A percentile compares a stretch with the other conserved stretches of the same genome.
Evolutionary conservation across 306 rosid species (phyloP).

Genomic region (Styphnolobium japonicum): DNA sequence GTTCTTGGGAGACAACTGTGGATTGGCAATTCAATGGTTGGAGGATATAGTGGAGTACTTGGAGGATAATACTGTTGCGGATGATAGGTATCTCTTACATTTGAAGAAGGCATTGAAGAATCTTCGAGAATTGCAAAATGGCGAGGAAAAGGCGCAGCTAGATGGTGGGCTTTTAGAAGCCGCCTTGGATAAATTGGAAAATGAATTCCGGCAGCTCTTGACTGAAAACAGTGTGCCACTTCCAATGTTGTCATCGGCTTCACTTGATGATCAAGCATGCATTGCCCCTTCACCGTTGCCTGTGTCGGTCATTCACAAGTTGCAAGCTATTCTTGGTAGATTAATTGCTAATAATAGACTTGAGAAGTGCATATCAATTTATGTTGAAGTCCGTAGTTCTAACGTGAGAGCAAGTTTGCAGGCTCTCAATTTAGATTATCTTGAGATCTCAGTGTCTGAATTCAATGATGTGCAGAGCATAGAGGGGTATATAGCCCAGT

Average conservation of each 20-base stretch:
- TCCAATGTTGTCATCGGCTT: conserved; percentile 51
- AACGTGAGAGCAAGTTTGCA: conserved; percentile 94
- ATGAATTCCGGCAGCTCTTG: conserved; percentile 74
- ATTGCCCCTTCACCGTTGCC: conserved; percentile 97
- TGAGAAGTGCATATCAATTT: conserved; percentile 74
- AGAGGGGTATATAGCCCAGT: conserved; percentile 79
- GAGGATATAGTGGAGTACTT: conserved; percentile 98
- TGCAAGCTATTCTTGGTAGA: conserved; percentile 86
- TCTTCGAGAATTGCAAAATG: conserved; percentile 66
- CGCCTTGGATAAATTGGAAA: conserved; percentile 78
- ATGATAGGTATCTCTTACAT: conserved; percentile 54
- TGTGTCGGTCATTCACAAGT: conserved; percentile 68
- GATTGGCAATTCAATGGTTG: conserved; percentile 94
- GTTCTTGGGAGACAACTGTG: conserved; percentile 85
- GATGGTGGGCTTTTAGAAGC: conserved; percentile 95
- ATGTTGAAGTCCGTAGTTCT: conserved; percentile 83
- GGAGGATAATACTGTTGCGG: conserved; percentile 81
- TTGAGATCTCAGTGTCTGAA: conserved; percentile 83
- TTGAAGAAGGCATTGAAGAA: conserved; percentile 73
- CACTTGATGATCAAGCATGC: conserved; percentile 69
- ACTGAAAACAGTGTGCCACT: conserved; percentile 85
- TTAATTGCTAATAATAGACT: conserved; percentile 70
- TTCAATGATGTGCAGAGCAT: conserved; percentile 95
- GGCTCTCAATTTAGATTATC: conserved; percentile 90
- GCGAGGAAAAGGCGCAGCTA: conserved; percentile 47